phyloP scores from a whole-genome alignment of 495 filamentous ascomycete species.

The Penicillium coffeae region DNA sequence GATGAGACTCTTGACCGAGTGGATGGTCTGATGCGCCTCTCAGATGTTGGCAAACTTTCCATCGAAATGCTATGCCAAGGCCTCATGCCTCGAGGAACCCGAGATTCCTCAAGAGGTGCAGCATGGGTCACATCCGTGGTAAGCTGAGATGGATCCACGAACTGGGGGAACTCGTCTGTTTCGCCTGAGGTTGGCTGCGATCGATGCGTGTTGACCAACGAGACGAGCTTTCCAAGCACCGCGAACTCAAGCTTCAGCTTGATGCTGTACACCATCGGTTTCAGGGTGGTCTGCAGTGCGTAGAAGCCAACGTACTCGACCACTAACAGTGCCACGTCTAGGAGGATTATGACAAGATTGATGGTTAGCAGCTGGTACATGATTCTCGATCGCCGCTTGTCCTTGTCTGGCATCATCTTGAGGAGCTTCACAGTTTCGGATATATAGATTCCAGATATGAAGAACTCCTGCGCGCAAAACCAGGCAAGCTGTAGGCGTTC shows the following conservation, averaged over 20 bases:
- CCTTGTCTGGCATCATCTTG: conserved; percentile 36
- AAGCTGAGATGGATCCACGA: conserved; percentile 37
- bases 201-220: conserved; percentile 27
- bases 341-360: conserved; percentile 49
- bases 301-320: conserved; percentile 53
- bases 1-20: conserved; percentile 12
- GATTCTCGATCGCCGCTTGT: conserved; percentile 33
- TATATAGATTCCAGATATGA: conserved; percentile 58
- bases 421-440: conserved; percentile 46
- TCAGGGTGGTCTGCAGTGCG: conserved; percentile 51
- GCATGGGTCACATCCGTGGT: conserved; percentile 38
- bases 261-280: conserved; percentile 56
- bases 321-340: conserved; percentile 53
- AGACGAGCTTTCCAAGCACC: conserved; percentile 46
- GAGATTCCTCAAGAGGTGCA: conserved; percentile 14
- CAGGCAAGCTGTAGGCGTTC: conserved; percentile 57
- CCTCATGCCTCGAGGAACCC: conserved; percentile 8
- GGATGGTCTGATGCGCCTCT: conserved; percentile 21
- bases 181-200: conserved; percentile 35
- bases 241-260: conserved; percentile 63
- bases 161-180: conserved; percentile 33
- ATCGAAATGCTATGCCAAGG: conserved; percentile 31
- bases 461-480: conserved; percentile 56
- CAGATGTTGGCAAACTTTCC: conserved; percentile 31
- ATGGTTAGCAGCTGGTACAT: conserved; percentile 55